Evolutionary conservation across 371 early-diverging fungal genomes (phyloP), one percentile per base, ranked within the genome.

Genomic region (Parasitella parasitica): DNA sequence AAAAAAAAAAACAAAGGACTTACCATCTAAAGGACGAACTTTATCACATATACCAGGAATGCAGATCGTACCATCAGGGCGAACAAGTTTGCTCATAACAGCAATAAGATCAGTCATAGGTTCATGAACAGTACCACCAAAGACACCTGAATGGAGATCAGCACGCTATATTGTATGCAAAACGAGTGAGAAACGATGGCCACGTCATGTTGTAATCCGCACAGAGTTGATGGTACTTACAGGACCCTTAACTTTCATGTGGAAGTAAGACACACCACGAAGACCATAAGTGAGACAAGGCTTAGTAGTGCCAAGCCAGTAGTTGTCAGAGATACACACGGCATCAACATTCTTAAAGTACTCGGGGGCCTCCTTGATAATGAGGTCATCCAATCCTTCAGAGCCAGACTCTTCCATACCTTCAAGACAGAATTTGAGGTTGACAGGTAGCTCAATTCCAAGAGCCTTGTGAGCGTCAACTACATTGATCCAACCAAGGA

Each of bases 281-380:
- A 98, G 89, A 59, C 98, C 98, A 73, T 97, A 96, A 35, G 97
- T 98, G 69, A 98, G 78, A 82, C 97, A 97, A 43, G 98, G 98
- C 82, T 94, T 96, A 64, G 80, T 89, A 48, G 91, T 95, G 59
- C 96, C 95, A 34, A 97, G 84, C 97, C 97, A 97, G 83, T 95
- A 90, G 85, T 98, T 98, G 84, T 98, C 98, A 55, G 89, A 87
- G 69, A 98, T 97, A 84, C 95, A 96, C 49, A 96, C 95, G 60
- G 87, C 90, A 77, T 98, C 98, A 4, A 93, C 94, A 71, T 84
- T 89, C 74, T 81, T 83, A 80, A 96, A 96, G 81, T 90, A 94
- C 58, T 81, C 81, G 64, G 88, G 81, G 35, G 96, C 96, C 73
- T 97, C 96, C 13, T 72, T 71, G 51, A 79, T 53, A 64, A 98